Evolutionary conservation across 2,329 filamentous ascomycete genomes (phyloP).

Genomic region (Colletotrichum plurivorum): DNA sequence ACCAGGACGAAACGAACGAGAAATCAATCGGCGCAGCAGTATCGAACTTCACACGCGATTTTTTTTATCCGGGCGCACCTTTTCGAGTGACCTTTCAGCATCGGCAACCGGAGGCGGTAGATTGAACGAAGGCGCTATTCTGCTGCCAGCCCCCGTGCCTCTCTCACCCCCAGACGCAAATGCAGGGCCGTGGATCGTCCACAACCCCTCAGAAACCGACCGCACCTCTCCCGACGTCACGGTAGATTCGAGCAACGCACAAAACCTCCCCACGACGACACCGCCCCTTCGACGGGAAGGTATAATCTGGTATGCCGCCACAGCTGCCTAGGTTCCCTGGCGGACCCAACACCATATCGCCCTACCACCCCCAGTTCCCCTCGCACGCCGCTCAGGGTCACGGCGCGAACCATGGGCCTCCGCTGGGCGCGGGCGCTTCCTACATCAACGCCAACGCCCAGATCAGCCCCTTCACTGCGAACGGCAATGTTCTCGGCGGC

Average conservation of each 20-base stretch:
- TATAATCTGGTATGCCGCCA: constrained; percentile 55
- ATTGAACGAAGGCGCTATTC: constrained; percentile 32
- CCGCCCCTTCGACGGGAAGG: constrained; percentile 19
- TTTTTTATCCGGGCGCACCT: not conserved
- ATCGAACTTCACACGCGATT: not conserved
- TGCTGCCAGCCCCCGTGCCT: constrained; percentile 23
- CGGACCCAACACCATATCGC: constrained; percentile 59
- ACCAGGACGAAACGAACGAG: constrained; percentile 13
- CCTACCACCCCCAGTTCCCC: constrained; percentile 66
- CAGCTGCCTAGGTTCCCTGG: constrained; percentile 61
- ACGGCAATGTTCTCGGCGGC: constrained; percentile 69
- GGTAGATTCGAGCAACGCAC: constrained; percentile 12
- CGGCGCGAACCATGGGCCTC: constrained; percentile 61
- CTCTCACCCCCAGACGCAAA: constrained; percentile 33
- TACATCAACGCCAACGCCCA: constrained; percentile 80
- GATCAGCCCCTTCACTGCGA: constrained; percentile 77
- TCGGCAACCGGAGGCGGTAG: constrained; percentile 30
- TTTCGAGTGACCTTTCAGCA: not conserved
- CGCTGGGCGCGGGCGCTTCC: constrained; percentile 73
- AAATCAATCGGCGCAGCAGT: constrained; percentile 20
- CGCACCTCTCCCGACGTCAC: constrained; percentile 14
- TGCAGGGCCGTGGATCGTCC: constrained; percentile 39
- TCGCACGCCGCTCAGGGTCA: constrained; percentile 67
- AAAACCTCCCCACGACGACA: constrained; percentile 4
- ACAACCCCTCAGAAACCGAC: constrained; percentile 29